A percentile compares a stretch with the other conserved stretches of the same genome.
These are phyloP conservation scores for Metarhizium robertsii DNA, from an alignment of 2,329 filamentous ascomycete genomes.

Conservation along the genomic window DNA sequence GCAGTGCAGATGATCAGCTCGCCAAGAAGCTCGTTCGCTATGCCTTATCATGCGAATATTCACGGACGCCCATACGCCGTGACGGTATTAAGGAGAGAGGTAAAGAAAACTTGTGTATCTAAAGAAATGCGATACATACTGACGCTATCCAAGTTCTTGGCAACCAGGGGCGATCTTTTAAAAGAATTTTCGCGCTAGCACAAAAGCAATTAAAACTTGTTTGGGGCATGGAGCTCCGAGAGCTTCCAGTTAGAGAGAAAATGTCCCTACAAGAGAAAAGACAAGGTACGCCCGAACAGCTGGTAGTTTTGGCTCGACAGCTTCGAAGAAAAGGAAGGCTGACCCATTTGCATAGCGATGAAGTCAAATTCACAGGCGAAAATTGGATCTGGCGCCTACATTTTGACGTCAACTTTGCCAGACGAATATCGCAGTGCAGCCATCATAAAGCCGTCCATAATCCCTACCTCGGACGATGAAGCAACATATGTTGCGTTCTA, in stretches of 20 bases:
- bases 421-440: conserved; percentile 52
- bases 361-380: conserved; percentile 41
- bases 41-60: conserved; percentile 56
- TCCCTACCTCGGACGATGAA: conserved; percentile 58
- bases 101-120: conserved; percentile 16
- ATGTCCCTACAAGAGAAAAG: conserved; percentile 68
- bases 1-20: conserved; percentile 39
- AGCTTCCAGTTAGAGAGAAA: conserved; percentile 75
- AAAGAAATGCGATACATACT: background rate
- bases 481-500: conserved; percentile 76
- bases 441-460: conserved; percentile 60
- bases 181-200: conserved; percentile 64
- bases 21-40: conserved; percentile 62
- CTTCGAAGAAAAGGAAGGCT: conserved; percentile 1
- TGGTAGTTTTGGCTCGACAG: too few species aligned
- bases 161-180: conserved; percentile 61
- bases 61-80: conserved; percentile 48
- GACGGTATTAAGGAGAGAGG: conserved; percentile 57
- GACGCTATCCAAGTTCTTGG: conserved; percentile 51
- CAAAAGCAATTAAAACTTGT: conserved; percentile 60
- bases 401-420: conserved; percentile 67
- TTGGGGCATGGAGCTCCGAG: conserved; percentile 90
- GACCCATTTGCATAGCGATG: conserved; percentile 22
- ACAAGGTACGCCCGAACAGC: conserved; percentile 43
- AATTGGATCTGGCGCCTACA: conserved; percentile 59